A percentile compares a stretch with the other conserved stretches of the same genome.
phyloP scores from a whole-genome alignment of 2,329 filamentous ascomycete genomes.

The Ceratocystis variospora region DNA sequence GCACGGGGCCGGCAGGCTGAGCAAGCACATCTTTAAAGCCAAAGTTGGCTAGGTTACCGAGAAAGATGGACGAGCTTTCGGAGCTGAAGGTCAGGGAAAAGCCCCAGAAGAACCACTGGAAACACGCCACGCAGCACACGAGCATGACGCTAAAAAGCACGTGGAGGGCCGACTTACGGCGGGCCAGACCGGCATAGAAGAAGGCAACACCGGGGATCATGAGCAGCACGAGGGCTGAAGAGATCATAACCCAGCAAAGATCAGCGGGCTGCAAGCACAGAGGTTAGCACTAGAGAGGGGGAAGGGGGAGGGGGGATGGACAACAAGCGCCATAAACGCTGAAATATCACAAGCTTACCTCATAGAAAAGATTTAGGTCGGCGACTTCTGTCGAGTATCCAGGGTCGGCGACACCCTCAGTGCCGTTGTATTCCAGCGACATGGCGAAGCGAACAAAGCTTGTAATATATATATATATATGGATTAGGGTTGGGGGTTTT shows the following conservation, averaged over 20 bases:
- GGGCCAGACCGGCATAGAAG: slow-evolving; percentile 84
- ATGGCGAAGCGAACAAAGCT: slow-evolving; percentile 21
- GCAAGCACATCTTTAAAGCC: slow-evolving; percentile 66
- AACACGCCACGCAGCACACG: slow-evolving; percentile 62
- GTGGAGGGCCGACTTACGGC: slow-evolving; percentile 76
- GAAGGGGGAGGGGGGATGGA: no score
- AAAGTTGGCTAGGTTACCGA: slow-evolving; percentile 69
- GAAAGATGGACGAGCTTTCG: slow-evolving; percentile 55
- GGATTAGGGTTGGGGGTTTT: background rate
- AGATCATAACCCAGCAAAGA: slow-evolving; percentile 66
- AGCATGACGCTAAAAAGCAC: slow-evolving; percentile 78
- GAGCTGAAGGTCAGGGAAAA: slow-evolving; percentile 79
- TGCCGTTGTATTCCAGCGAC: slow-evolving; percentile 38
- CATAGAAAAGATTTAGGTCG: slow-evolving; percentile 77
- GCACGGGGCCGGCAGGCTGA: slow-evolving; percentile 54
- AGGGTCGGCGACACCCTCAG: slow-evolving; percentile 34
- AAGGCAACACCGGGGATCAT: slow-evolving; percentile 92
- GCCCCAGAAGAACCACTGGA: slow-evolving; percentile 96
- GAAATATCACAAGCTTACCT: slow-evolving; percentile 35
- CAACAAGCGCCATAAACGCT: background rate
- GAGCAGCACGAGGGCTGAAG: slow-evolving; percentile 66
- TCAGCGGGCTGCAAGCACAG: slow-evolving; percentile 51
- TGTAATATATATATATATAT: no score
- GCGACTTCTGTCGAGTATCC: slow-evolving; percentile 39
- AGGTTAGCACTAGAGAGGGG: background rate